Percentiles rank a stretch among this genome's conserved stretches.
phyloP scores from a whole-genome alignment of 164 flowering plant species.

The Santalum album region DNA sequence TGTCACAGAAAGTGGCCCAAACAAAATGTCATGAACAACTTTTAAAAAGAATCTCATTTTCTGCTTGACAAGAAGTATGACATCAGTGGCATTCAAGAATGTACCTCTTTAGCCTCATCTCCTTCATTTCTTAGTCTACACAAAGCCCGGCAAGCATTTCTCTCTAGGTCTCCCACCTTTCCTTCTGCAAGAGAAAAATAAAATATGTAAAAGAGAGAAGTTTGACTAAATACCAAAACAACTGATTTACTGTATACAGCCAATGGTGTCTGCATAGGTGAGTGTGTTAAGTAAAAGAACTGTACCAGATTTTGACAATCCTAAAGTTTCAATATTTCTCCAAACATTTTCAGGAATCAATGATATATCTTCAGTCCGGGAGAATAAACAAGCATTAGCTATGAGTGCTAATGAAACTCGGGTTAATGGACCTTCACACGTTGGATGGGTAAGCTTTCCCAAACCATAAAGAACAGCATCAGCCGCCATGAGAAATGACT shows the following conservation, averaged over 20 bases:
- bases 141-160: conserved; percentile 57
- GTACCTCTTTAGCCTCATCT: conserved; percentile 73
- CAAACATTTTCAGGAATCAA: conserved; percentile 73
- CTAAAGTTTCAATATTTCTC: conserved; percentile 54
- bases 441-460: conserved; percentile 34
- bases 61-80: neutral
- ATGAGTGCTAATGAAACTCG: conserved; percentile 65
- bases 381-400: conserved; percentile 64
- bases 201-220: neutral
- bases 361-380: conserved; percentile 61
- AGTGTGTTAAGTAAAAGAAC: neutral
- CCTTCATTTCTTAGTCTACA: conserved; percentile 53
- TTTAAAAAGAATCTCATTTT: neutral
- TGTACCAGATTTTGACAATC: conserved; percentile 54
- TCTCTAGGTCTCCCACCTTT: conserved; percentile 52
- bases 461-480: conserved; percentile 50
- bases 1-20: neutral
- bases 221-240: neutral
- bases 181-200: conserved; percentile 23
- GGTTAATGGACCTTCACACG: conserved; percentile 46
- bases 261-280: neutral
- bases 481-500: conserved; percentile 59
- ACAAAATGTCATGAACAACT: neutral
- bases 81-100: neutral
- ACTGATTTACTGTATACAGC: neutral